Percentiles rank a stretch among this genome's conserved stretches.
Conservation (phyloP, 805 yeast species). For the Ogataea zsoltii region DNA sequence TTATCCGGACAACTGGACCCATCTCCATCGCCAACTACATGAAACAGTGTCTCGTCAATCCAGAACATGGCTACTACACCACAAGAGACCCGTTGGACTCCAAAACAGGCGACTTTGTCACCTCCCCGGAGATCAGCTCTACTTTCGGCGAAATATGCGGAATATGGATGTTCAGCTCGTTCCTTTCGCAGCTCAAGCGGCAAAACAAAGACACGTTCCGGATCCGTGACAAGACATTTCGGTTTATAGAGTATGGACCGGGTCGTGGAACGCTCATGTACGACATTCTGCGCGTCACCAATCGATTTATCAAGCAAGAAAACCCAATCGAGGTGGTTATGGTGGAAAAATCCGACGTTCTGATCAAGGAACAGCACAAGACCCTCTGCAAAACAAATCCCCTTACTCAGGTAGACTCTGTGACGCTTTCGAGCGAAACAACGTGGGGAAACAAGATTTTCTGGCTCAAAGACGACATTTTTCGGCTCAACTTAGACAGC, state of each 20-base stretch:
- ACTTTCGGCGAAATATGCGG: conserved; percentile 87
- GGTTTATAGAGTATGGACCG: conserved; percentile 80
- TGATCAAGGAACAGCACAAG: conserved; percentile 56
- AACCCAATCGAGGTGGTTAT: conserved; percentile 48
- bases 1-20: conserved; percentile 73
- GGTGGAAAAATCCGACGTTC: conserved; percentile 71
- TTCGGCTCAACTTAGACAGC: conserved; percentile 38
- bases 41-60: conserved; percentile 80
- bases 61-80: conserved; percentile 76
- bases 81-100: conserved; percentile 64
- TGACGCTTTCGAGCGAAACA: conserved; percentile 39
- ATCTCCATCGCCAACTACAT: conserved; percentile 70
- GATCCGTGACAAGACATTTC: conserved; percentile 36
- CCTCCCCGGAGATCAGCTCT: conserved; percentile 85
- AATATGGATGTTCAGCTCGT: conserved; percentile 61
- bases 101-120: conserved; percentile 68
- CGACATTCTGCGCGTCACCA: conserved; percentile 56
- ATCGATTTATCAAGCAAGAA: conserved; percentile 37
- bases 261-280: conserved; percentile 79
- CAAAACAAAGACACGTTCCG: conserved; percentile 24
- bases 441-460: conserved; percentile 52
- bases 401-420: conserved; percentile 33
- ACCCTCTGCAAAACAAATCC: conserved; percentile 41
- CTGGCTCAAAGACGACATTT: conserved; percentile 59
- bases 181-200: conserved; percentile 59